Percentiles rank a stretch among this genome's conserved stretches.
These are phyloP conservation scores for Talaromyces albobiverticillius DNA, from an alignment of 2,329 filamentous ascomycete species.

Conservation along the genomic window DNA sequence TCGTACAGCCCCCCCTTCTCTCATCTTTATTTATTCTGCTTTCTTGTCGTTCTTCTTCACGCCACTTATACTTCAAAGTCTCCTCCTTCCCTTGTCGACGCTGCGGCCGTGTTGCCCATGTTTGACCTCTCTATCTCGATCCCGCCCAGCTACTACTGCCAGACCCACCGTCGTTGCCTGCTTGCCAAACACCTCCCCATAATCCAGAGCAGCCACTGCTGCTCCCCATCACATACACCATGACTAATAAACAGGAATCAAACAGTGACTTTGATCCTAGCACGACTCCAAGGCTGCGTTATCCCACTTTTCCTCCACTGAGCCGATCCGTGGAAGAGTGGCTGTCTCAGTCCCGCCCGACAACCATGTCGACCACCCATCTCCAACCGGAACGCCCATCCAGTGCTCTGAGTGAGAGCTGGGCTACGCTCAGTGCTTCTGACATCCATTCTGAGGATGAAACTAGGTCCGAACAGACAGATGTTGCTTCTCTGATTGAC, in stretches of 20 bases:
- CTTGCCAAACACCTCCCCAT: no score
- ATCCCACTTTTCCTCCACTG: constrained; percentile 40
- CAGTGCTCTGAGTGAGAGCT: constrained; percentile 43
- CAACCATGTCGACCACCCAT: constrained; percentile 37
- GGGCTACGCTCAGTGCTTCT: constrained; percentile 44
- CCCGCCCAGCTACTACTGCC: neutral
- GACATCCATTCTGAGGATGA: constrained; percentile 46
- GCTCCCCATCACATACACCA: constrained; percentile 19
- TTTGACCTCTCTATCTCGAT: constrained; percentile 6
- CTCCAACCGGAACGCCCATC: constrained; percentile 23
- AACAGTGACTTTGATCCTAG: constrained; percentile 27
- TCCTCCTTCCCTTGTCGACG: neutral
- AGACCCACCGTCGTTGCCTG: constrained; percentile 12
- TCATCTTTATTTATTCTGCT: neutral
- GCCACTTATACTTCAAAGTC: neutral
- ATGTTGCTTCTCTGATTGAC: constrained; percentile 42
- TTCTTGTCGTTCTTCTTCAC: neutral
- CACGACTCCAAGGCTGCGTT: constrained; percentile 32
- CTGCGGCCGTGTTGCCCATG: neutral
- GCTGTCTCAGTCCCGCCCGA: constrained; percentile 40
- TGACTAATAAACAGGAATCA: constrained; percentile 39
- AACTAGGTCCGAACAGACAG: constrained; percentile 42
- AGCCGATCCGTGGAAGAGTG: constrained; percentile 40
- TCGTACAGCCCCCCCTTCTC: neutral
- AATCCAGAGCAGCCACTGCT: constrained; percentile 2